phyloP scores from a whole-genome alignment of 148 eudicot species.

The Chenopodium berlandieri region DNA sequence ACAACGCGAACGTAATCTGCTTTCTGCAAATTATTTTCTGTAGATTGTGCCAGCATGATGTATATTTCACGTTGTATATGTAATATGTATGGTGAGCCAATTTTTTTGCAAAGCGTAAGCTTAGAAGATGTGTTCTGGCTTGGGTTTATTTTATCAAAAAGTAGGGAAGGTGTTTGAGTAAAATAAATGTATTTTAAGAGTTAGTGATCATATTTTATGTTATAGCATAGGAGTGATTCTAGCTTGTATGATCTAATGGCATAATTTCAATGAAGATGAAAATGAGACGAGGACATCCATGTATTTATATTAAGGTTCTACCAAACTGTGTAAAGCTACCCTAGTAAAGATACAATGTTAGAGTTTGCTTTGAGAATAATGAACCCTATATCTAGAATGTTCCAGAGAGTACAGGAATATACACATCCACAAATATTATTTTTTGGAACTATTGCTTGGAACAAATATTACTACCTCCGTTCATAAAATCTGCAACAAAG shows the following conservation, averaged over 20 bases:
- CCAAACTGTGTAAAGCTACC: too few relatives aligned
- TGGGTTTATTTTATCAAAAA: constrained; percentile 24
- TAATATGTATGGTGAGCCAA: constrained; percentile 37
- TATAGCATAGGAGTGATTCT: constrained; percentile 15
- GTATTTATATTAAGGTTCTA: not conserved
- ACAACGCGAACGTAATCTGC: constrained; percentile 55
- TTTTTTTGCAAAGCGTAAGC: constrained; percentile 62
- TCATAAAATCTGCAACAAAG: too few relatives aligned
- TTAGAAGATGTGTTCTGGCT: constrained; percentile 52
- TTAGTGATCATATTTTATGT: constrained; percentile 11
- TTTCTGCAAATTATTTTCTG: constrained; percentile 30
- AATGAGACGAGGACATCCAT: constrained; percentile 4
- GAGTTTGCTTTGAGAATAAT: too few relatives aligned
- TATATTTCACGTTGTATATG: constrained; percentile 25
- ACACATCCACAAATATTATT: too few relatives aligned
- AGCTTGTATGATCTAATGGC: constrained; percentile 12
- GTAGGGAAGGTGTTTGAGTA: constrained; percentile 35
- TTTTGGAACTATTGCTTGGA: too few relatives aligned
- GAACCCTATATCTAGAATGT: too few relatives aligned
- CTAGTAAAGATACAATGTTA: too few relatives aligned
- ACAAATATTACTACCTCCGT: too few relatives aligned
- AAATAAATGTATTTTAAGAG: constrained; percentile 29
- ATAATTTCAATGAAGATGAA: constrained; percentile 1
- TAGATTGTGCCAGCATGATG: constrained; percentile 32
- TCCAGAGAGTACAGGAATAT: too few relatives aligned